Evolutionary conservation across 495 filamentous ascomycete genomes (phyloP).

Genomic region (Daldinia bambusicola): DNA sequence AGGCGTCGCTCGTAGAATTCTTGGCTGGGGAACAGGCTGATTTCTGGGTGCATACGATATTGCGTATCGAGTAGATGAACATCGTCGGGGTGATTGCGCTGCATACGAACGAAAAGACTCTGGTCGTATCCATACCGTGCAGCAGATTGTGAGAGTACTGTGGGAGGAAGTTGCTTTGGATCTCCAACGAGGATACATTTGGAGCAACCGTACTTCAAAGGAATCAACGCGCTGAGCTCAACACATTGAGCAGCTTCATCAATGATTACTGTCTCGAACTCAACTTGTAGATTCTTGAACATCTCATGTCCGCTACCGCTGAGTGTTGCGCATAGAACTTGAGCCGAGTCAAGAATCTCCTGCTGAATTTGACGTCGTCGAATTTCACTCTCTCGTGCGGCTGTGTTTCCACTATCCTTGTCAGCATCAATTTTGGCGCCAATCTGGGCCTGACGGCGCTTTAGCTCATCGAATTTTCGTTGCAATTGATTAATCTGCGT

Average conservation of each 20-base stretch:
- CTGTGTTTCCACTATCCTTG: conserved; percentile 82
- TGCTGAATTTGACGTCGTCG: conserved; percentile 86
- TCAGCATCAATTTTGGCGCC: conserved; percentile 84
- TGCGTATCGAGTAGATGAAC: conserved; percentile 96
- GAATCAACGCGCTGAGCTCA: conserved; percentile 95
- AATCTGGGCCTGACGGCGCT: conserved; percentile 75
- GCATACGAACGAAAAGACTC: conserved; percentile 98
- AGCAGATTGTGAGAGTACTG: conserved; percentile 92
- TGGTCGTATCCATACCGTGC: conserved; percentile 96
- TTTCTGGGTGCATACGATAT: conserved; percentile 99
- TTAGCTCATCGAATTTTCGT: conserved; percentile 79
- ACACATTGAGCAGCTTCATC: conserved; percentile 99
- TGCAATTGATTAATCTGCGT: conserved; percentile 68
- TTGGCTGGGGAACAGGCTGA: conserved; percentile 86
- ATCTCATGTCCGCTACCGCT: conserved; percentile 97
- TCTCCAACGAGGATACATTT: conserved; percentile 98
- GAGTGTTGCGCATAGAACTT: conserved; percentile 94
- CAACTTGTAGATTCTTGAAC: conserved; percentile 92
- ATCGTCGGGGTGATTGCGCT: conserved; percentile 84
- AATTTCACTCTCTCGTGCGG: conserved; percentile 82
- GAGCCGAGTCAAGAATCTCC: conserved; percentile 85
- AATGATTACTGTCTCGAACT: conserved; percentile 98
- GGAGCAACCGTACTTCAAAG: conserved; percentile 94
- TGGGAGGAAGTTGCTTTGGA: conserved; percentile 95
- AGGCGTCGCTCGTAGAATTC: conserved; percentile 92